Evolutionary conservation across 495 filamentous ascomycete species (phyloP).

Genomic region (Thozetella sp.): DNA sequence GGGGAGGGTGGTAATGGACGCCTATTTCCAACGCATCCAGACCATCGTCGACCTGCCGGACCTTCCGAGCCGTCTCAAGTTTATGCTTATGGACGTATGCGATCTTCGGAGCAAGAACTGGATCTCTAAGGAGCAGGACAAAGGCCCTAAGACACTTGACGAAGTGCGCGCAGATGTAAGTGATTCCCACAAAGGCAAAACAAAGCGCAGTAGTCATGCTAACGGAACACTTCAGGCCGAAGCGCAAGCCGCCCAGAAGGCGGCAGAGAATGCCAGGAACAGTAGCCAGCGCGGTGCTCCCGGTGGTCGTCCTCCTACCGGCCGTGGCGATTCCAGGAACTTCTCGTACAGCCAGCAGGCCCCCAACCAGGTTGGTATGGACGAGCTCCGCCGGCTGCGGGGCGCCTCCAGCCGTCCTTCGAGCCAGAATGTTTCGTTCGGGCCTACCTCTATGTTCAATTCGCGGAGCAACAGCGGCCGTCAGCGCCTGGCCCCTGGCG

Average conservation of each 20-base stretch:
- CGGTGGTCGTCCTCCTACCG: slow-evolving; percentile 66
- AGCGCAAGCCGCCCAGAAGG: slow-evolving; percentile 72
- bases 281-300: slow-evolving; percentile 61
- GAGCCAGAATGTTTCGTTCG: slow-evolving; percentile 69
- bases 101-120: slow-evolving; percentile 78
- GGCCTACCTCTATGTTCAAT: slow-evolving; percentile 78
- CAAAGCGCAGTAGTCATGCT: slow-evolving; percentile 11
- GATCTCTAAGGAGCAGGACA: slow-evolving; percentile 83
- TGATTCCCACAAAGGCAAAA: slow-evolving; percentile 5
- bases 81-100: slow-evolving; percentile 95
- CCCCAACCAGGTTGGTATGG: slow-evolving; percentile 78
- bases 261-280: slow-evolving; percentile 56
- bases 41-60: slow-evolving; percentile 73
- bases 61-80: slow-evolving; percentile 83
- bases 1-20: slow-evolving; percentile 81
- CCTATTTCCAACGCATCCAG: slow-evolving; percentile 90
- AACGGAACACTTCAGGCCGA: slow-evolving; percentile 42
- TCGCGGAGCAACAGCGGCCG: slow-evolving; percentile 81
- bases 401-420: slow-evolving; percentile 52
- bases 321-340: slow-evolving; percentile 84
- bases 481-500: slow-evolving; percentile 62
- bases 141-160: slow-evolving; percentile 94
- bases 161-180: slow-evolving; percentile 85
- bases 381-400: slow-evolving; percentile 83
- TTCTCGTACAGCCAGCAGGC: slow-evolving; percentile 73